A percentile compares a stretch with the other conserved stretches of the same genome.
These are phyloP conservation scores for Tetrahymena malaccensis DNA, from an alignment of 73 alveolate species.

Conservation along the genomic window DNA sequence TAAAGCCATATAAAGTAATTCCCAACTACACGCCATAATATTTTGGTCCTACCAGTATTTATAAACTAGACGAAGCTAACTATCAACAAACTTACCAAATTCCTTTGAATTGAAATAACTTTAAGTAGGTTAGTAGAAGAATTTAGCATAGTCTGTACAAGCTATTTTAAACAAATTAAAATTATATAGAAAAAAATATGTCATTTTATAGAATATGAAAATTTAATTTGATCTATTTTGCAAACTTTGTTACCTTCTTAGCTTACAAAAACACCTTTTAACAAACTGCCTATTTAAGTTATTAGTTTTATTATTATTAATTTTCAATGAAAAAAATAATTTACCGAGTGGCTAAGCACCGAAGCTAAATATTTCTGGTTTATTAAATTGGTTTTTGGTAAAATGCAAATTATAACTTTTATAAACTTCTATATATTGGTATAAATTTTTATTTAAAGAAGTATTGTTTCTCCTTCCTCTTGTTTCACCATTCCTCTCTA, in stretches of 20 bases:
- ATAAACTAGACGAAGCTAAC: constrained; percentile 4
- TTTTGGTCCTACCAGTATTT: constrained; percentile 36
- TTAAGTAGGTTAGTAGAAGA: constrained; percentile 9
- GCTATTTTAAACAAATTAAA: background rate
- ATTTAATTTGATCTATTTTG: too few species aligned
- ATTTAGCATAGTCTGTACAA: constrained; percentile 17
- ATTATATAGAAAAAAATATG: too few species aligned
- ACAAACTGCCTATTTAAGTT: background rate
- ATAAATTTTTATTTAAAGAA: background rate
- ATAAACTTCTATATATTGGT: constrained; percentile 27
- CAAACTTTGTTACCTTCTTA: background rate
- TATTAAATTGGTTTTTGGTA: background rate
- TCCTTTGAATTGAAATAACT: background rate
- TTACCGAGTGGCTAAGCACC: background rate
- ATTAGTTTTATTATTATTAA: background rate
- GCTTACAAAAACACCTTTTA: constrained; percentile 25
- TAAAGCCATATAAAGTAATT: constrained; percentile 28
- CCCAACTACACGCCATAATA: constrained; percentile 44
- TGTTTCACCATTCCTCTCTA: background rate
- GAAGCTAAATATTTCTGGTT: background rate
- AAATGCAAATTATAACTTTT: constrained; percentile 22
- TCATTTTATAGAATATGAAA: too few species aligned
- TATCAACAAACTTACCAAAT: constrained; percentile 11
- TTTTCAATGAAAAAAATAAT: background rate
- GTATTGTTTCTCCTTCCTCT: background rate